A percentile compares a stretch with the other conserved stretches of the same genome.
phyloP scores from a whole-genome alignment of 83 land plant genomes.

The Picea mariana region DNA sequence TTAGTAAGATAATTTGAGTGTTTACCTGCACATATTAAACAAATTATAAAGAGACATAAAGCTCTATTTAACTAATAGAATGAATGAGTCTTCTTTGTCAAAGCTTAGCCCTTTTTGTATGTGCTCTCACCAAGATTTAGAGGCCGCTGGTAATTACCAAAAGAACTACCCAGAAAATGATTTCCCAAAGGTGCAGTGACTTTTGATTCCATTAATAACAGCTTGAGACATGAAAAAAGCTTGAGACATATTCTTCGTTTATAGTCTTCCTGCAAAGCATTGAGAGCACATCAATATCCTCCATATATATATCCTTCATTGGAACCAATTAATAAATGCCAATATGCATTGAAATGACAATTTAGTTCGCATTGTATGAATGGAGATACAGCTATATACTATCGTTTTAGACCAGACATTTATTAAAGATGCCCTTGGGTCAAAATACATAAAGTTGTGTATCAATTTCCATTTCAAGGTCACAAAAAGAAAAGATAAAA shows the following conservation, averaged over 20 bases:
- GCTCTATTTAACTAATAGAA: background rate
- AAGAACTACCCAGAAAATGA: constrained; percentile 25
- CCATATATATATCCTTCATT: no score
- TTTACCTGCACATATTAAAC: background rate
- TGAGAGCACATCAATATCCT: background rate
- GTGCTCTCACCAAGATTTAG: constrained; percentile 48
- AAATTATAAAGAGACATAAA: background rate
- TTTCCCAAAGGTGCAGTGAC: constrained; percentile 1
- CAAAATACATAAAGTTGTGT: background rate
- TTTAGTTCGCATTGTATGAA: no score
- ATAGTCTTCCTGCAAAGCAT: constrained; percentile 70
- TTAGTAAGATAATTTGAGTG: background rate
- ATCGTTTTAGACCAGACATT: no score
- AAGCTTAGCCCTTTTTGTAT: no score
- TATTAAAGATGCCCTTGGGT: no score
- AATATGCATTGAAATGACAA: no score
- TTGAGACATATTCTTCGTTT: constrained; percentile 77
- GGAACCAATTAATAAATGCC: no score
- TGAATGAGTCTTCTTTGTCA: background rate
- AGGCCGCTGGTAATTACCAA: constrained; percentile 33
- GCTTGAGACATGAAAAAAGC: no score
- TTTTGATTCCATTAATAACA: constrained; percentile 44
- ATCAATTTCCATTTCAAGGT: background rate
- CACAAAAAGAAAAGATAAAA: background rate
- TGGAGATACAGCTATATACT: no score